These are phyloP conservation scores for Candida krabiensis DNA, from an alignment of 805 yeast genomes.

Conservation along the genomic window DNA sequence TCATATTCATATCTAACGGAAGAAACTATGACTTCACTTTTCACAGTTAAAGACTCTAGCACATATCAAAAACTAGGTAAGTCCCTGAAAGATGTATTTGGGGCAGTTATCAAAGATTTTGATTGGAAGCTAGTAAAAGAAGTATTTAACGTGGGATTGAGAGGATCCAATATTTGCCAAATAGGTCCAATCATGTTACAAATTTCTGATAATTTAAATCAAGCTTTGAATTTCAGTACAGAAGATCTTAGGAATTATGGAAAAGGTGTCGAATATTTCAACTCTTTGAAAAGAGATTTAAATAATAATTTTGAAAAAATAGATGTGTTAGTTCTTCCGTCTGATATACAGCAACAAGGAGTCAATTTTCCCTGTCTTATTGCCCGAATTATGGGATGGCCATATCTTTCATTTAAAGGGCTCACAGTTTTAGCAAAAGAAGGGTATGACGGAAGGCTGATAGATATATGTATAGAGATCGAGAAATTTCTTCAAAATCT, in stretches of 20 bases:
- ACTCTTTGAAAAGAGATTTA: conserved; percentile 1
- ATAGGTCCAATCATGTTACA: conserved; percentile 1
- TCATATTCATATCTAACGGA: conserved; percentile 1
- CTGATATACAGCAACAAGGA: background rate
- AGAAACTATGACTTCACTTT: background rate
- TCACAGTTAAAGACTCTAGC: background rate
- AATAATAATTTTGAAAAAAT: background rate
- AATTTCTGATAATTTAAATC: background rate
- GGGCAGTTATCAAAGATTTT: background rate
- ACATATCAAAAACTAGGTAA: background rate
- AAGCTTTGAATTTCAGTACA: background rate
- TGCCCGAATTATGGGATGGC: conserved; percentile 14
- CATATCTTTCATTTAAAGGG: background rate
- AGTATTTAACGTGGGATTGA: background rate
- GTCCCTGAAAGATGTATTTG: background rate
- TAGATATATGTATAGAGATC: conserved; percentile 9
- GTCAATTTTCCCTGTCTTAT: conserved; percentile 2
- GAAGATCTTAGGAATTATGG: background rate
- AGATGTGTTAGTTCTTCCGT: conserved; percentile 7
- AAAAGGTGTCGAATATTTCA: background rate
- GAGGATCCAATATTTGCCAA: background rate
- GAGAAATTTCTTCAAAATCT: no score
- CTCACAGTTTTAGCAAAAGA: conserved; percentile 1
- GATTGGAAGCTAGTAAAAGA: conserved; percentile 4
- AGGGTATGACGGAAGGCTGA: conserved; percentile 14